These are phyloP conservation scores for Colletotrichum graminicola DNA, from an alignment of 2,329 filamentous ascomycete genomes.

Conservation along the genomic window DNA sequence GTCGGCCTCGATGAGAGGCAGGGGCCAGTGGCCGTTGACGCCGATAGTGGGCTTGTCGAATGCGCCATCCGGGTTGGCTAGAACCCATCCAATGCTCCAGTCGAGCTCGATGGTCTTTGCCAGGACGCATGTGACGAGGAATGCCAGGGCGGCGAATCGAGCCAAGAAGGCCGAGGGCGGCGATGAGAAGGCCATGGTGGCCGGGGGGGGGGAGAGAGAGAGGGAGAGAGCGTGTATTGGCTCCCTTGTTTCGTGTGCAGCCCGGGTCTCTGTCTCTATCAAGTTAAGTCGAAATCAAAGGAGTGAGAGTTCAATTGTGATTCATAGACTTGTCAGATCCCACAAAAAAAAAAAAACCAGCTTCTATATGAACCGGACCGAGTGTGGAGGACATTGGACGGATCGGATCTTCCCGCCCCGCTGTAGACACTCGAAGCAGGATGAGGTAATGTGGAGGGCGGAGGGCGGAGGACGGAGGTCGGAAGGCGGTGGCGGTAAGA, in stretches of 20 bases:
- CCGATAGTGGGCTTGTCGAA: constrained; percentile 69
- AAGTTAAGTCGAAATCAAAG: not conserved
- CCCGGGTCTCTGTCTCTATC: not conserved
- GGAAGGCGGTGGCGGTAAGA: not conserved
- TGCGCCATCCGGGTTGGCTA: constrained; percentile 70
- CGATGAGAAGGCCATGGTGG: constrained; percentile 30
- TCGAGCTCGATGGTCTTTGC: constrained; percentile 62
- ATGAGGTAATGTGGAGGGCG: not conserved
- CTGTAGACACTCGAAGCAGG: not conserved
- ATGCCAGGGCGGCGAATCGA: constrained; percentile 24
- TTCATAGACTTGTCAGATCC: constrained; percentile 7
- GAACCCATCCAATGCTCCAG: constrained; percentile 73
- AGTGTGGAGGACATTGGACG: constrained; percentile 31
- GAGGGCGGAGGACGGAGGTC: too few species aligned
- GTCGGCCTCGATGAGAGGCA: constrained; percentile 68
- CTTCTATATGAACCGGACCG: constrained; percentile 32
- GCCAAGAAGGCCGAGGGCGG: constrained; percentile 27
- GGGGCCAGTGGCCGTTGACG: constrained; percentile 75
- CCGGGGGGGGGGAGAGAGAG: not conserved
- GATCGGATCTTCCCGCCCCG: not conserved
- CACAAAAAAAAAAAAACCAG: constrained; percentile 8
- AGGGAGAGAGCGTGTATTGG: not conserved
- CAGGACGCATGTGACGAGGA: constrained; percentile 13
- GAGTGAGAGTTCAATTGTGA: constrained; percentile 11
- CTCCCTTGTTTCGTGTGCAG: not conserved